These are phyloP conservation scores for Penicillium soppii DNA, from an alignment of 495 filamentous ascomycete species.

Conservation along the genomic window DNA sequence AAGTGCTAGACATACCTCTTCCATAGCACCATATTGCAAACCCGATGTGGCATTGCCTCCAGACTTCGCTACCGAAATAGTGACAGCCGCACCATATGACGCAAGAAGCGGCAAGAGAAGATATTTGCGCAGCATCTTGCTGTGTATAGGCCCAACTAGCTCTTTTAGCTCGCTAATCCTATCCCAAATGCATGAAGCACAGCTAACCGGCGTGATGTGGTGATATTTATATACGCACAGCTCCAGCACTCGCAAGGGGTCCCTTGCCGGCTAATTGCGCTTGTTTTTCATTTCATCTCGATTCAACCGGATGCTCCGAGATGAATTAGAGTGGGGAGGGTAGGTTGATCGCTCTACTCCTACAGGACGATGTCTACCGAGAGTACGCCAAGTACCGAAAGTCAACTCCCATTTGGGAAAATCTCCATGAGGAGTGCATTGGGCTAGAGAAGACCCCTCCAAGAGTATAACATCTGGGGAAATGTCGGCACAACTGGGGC, in stretches of 20 bases:
- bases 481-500: slow-evolving; percentile 15
- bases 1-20: slow-evolving; percentile 40
- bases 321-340: background rate
- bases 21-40: slow-evolving; percentile 60
- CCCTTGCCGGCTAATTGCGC: background rate
- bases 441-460: background rate
- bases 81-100: slow-evolving; percentile 25
- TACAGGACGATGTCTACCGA: background rate
- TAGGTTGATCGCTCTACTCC: slow-evolving; percentile 8
- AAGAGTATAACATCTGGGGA: background rate
- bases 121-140: slow-evolving; percentile 22
- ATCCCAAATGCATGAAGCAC: background rate
- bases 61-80: slow-evolving; percentile 42
- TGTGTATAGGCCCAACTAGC: background rate
- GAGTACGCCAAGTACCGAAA: slow-evolving; percentile 3
- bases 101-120: slow-evolving; percentile 31
- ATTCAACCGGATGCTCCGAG: background rate
- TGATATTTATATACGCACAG: background rate
- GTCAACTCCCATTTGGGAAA: slow-evolving; percentile 15
- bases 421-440: slow-evolving; percentile 23
- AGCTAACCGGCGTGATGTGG: background rate
- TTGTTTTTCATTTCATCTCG: background rate
- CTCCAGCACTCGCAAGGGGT: background rate
- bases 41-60: slow-evolving; percentile 52
- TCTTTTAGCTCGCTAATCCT: slow-evolving; percentile 8